phyloP scores from a whole-genome alignment of 768 basidiomycete genomes.

The Suillus americanus region DNA sequence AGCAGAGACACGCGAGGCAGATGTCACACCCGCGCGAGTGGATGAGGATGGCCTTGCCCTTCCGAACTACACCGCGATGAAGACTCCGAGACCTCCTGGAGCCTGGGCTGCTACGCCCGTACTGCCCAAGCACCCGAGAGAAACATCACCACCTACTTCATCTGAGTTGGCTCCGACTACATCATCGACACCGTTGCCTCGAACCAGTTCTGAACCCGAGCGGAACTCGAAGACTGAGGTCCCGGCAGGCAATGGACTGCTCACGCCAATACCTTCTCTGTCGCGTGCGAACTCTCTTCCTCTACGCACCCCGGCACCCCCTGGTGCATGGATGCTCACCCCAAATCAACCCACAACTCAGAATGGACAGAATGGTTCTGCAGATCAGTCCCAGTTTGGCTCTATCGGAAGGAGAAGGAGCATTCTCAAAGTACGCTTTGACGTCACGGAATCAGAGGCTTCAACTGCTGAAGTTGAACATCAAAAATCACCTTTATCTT shows the following conservation, averaged over 20 bases:
- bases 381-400: constrained; percentile 31
- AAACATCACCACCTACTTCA: constrained; percentile 18
- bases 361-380: constrained; percentile 14
- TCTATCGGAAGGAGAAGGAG: constrained; percentile 48
- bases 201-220: constrained; percentile 13
- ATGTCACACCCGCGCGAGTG: constrained; percentile 20
- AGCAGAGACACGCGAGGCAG: constrained; percentile 31
- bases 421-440: constrained; percentile 72
- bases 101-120: constrained; percentile 45
- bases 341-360: constrained; percentile 38
- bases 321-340: constrained; percentile 67
- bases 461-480: constrained; percentile 29
- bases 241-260: constrained; percentile 20
- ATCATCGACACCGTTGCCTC: constrained; percentile 24
- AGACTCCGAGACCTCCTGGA: constrained; percentile 48
- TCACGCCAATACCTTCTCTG: constrained; percentile 50
- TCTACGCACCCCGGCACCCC: constrained; percentile 61
- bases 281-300: constrained; percentile 48
- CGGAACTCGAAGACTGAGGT: constrained; percentile 17
- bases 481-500: constrained; percentile 25
- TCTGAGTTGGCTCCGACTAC: constrained; percentile 23
- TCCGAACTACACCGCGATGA: constrained; percentile 33
- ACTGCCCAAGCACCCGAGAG: constrained; percentile 20
- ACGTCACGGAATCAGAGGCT: constrained; percentile 40
- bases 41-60: constrained; percentile 15